Base-by-base conservation (phyloP, 805 yeast genomes). In the Kodamaea leandrae region DNA sequence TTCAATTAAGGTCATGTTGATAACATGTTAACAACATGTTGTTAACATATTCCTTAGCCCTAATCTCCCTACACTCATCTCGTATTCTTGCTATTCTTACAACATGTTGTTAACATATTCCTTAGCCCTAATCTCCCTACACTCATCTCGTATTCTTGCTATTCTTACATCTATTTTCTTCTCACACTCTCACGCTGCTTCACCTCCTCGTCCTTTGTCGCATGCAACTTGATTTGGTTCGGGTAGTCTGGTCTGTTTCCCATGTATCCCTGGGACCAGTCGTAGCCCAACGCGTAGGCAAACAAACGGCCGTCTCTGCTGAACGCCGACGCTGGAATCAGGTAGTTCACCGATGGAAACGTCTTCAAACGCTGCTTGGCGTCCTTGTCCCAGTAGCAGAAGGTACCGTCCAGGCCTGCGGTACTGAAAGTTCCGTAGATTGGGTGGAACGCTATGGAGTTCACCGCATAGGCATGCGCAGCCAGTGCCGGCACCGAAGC, bases 361-460 rank as follows among this genome's bases (percentile, higher is more conserved):
- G 83, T 86, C 64, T 83, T 86, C 50, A 93, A 76, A 53, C 98
- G 76, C 58, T 86, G 95, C 58, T 83, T 80, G 40, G 93, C 84
- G 54, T 88, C 96, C 62, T 87, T 88, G 62, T 93, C 98, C 99
- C 99, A 93, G 68, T 87, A 84, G 54, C 89, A 82, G 68, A 90
- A 83, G 10, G 90, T 74, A 16, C 99, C 99, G 63, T 93, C 99
- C 17, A 93, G 77, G 9, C 99, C 98, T 1, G 95, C 93, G 4
- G 99, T 93, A 37, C 83, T 82, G 63, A 93, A 84, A 1, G 98
- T 89, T 32, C 96, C 96, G 62, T 82, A 82, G 10, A 77, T 68
- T 3, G 98, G 98, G 58, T 93, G 97, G 71, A 90, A 87, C 6
- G 78, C 70, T 36, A 93, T 83, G 37, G 86, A 72, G 60, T 89